Evolutionary conservation across 2,329 filamentous ascomycete species (phyloP).

Genomic region (Dactylellina drechsleri): DNA sequence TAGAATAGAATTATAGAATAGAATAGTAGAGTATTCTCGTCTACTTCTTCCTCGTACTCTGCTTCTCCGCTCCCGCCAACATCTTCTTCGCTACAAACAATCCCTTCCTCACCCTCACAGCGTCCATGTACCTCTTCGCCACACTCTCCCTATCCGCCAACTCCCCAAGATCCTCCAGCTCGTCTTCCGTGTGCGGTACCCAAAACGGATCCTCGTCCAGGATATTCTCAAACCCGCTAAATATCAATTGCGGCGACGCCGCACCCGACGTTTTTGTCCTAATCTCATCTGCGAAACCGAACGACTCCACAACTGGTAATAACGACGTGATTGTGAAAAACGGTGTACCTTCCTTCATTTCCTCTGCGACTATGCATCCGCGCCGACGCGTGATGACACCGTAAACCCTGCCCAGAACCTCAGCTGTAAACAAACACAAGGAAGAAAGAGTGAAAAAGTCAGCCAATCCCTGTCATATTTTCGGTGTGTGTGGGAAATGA

Average conservation of each 20-base stretch:
- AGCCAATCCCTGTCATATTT: conserved; percentile 28
- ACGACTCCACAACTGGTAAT: conserved; percentile 91
- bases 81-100: conserved; percentile 80
- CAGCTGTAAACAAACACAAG: conserved; percentile 66
- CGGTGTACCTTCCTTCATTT: conserved; percentile 91
- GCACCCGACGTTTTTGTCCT: conserved; percentile 90
- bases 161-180: conserved; percentile 94
- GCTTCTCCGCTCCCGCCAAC: conserved; percentile 92
- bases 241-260: conserved; percentile 91
- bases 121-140: conserved; percentile 94
- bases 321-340: conserved; percentile 94
- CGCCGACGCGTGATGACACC: conserved; percentile 95
- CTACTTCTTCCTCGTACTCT: conserved; percentile 75
- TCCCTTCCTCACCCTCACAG: conserved; percentile 85
- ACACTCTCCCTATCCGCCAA: conserved; percentile 94
- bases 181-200: conserved; percentile 96
- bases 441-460: conserved; percentile 33
- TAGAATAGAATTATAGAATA: no score
- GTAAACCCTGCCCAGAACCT: conserved; percentile 94
- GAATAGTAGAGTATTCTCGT: not conserved
- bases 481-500: conserved; percentile 8
- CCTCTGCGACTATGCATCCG: conserved; percentile 87
- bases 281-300: conserved; percentile 96
- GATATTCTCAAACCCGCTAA: conserved; percentile 84
- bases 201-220: conserved; percentile 97